Percentiles rank a stretch among this genome's conserved stretches.
Evolutionary conservation across 805 yeast species (phyloP).

Genomic region (Zygosaccharomyces lentus): DNA sequence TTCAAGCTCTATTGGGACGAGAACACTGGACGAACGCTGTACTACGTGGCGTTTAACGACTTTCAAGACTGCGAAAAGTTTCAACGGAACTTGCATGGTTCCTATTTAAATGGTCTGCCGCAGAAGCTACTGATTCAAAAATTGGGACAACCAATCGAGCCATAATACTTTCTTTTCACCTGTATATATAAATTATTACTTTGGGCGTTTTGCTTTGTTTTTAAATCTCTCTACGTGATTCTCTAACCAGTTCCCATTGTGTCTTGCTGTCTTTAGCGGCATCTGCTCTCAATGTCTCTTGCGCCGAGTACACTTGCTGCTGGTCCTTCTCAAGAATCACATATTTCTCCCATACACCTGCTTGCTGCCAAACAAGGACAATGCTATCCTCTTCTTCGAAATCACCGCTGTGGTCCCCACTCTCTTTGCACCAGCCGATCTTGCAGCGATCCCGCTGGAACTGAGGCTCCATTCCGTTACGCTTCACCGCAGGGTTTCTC

Average conservation of each 20-base stretch:
- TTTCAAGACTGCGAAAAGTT: constrained; percentile 47
- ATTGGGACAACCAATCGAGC: constrained; percentile 4
- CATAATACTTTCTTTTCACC: neutral
- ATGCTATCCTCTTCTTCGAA: constrained; percentile 52
- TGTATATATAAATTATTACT: neutral
- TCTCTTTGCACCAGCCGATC: constrained; percentile 30
- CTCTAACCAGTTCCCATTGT: constrained; percentile 57
- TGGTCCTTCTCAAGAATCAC: constrained; percentile 52
- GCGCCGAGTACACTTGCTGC: constrained; percentile 16
- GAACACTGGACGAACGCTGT: constrained; percentile 19
- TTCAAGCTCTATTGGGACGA: constrained; percentile 26
- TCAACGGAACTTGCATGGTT: constrained; percentile 50
- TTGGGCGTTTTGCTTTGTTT: neutral
- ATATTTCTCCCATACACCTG: constrained; percentile 84
- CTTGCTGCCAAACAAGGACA: constrained; percentile 67
- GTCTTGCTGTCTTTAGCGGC: constrained; percentile 25
- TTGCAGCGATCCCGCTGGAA: constrained; percentile 29
- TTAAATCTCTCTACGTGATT: constrained; percentile 56
- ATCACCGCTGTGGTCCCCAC: constrained; percentile 29
- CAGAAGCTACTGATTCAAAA: constrained; percentile 24
- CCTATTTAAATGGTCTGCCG: constrained; percentile 14
- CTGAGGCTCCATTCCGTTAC: constrained; percentile 23
- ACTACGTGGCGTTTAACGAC: constrained; percentile 40
- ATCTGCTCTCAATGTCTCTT: constrained; percentile 20
- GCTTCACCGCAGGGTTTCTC: constrained; percentile 26